Evolutionary conservation across 345 rosid species (phyloP), one percentile per base, ranked within the genome.

Genomic region (Gossypium mustelinum): DNA sequence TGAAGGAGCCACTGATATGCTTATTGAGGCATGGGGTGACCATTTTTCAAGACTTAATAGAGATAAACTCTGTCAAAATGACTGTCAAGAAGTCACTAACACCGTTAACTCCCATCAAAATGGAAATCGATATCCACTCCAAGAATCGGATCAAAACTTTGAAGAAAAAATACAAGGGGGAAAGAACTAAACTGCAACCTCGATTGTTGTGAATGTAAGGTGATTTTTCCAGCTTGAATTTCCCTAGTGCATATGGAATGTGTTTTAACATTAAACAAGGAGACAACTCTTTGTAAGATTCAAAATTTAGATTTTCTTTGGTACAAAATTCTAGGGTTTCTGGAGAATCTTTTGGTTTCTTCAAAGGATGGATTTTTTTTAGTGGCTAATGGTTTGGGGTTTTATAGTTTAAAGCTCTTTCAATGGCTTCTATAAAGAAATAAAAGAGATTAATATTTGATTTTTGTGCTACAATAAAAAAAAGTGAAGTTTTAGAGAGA

Each of bases 181-280:
- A 74, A 52, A 63, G 50, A 52, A 3, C 70, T 20, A 74, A 74
- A 24, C 70, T 92, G 98, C 84, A 89, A 87, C 74, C 97, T 80
- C 70, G 84, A 48, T 93, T 86, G 73, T 79, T 85, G 72, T 84
- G 79, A 2, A 81, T 57, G 80, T 86, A 90, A 0, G 94, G 81
- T 7, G 97, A 87, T 81, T 90, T 94, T 24, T 94, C 98, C 89
- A 94, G 90, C 91, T 94, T 94, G 93, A 94, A 92, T 74, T 94
- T 94, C 47, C 97, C 98, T 2, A 94, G 93, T 45, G 97, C 90
- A 43, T 96, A 92, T 10, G 98, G 97, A 61, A 76, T 85, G 80
- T 90, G 79, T 73, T 27, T 94, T 94, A 78, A 85, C 97, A 78
- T 90, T 94, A 20, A 93, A 90, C 89, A 87, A 57, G 54, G 54